Base-by-base conservation (phyloP, 768 basidiomycete genomes). In the Favolaschia claudopus region DNA sequence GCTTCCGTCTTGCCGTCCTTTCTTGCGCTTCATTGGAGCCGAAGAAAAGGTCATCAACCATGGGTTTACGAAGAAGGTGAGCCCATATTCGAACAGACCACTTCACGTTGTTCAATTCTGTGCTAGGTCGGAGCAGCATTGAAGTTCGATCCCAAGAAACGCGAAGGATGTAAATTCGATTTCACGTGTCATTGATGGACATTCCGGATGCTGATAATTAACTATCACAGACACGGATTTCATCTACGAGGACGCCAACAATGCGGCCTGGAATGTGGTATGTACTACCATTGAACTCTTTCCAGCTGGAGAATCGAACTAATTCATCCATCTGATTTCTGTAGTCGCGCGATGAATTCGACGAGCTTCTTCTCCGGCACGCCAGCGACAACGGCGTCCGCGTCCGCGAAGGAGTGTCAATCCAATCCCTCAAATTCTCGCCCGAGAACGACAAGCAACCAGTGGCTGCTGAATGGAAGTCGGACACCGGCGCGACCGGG, bases 221-320 rank as follows among this genome's bases (percentile, higher is more conserved):
- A 9, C n/a, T 7, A 10, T 2, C 20, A 9, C 51, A 87, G 85
- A 85, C 66, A 82, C 86, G 5, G 83, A 88, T 64, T 88, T 89
- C 63, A 71, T 85, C 55, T 77, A 79, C 13, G 66, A 80, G 5
- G 82, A 84, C 53, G 76, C 77, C 14, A 65, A 70, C 3, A 86
- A 86, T 53, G 71, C 69, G 45, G 74, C 87, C 0, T 89, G 86
- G 86, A 89, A 89, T 63, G 85, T 89, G 54, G 85, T 85, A 47
- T 52, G 84, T 78, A 13, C n/a, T n/a, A n/a, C n/a, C n/a, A n/a
- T n/a, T n/a, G n/a, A n/a, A n/a, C n/a, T n/a, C n/a, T n/a, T n/a
- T n/a, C n/a, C n/a, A n/a, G n/a, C n/a, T n/a, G n/a, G n/a, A n/a
- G n/a, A n/a, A n/a, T n/a, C n/a, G n/a, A n/a, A n/a, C n/a, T n/a